Evolutionary conservation across 2,329 filamentous ascomycete species (phyloP).

Genomic region (Exutisphaerella laricina): DNA sequence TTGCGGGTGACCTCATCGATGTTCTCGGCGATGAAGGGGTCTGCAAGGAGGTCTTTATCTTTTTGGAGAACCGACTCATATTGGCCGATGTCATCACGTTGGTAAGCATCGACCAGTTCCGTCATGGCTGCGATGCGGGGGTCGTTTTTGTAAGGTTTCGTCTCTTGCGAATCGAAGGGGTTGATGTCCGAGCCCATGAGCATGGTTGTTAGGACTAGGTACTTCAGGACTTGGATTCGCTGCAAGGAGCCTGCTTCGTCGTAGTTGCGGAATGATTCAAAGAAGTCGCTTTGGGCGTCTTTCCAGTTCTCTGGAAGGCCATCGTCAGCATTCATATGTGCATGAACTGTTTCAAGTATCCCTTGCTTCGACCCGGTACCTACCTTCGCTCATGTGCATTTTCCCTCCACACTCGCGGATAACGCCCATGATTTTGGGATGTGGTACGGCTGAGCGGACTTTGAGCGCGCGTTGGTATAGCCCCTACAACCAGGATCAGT

Average conservation of each 20-base stretch:
- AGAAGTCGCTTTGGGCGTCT: slow-evolving; percentile 94
- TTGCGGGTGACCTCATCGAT: slow-evolving; percentile 98
- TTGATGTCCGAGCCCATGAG: slow-evolving; percentile 98
- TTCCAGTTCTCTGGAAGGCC: slow-evolving; percentile 77
- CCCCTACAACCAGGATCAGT: slow-evolving; percentile 40
- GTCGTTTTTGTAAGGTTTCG: slow-evolving; percentile 95
- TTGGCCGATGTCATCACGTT: slow-evolving; percentile 84
- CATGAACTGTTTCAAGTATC: slow-evolving; percentile 11
- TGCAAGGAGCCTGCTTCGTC: slow-evolving; percentile 96
- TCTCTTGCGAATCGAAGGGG: slow-evolving; percentile 97
- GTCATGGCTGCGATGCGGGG: slow-evolving; percentile 96
- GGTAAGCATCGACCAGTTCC: slow-evolving; percentile 91
- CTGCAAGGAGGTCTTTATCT: slow-evolving; percentile 82
- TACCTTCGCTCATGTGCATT: slow-evolving; percentile 96
- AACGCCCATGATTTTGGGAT: slow-evolving; percentile 98
- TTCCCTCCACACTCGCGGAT: slow-evolving; percentile 98
- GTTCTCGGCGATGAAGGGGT: slow-evolving; percentile 96
- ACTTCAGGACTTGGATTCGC: slow-evolving; percentile 95
- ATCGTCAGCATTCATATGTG: slow-evolving; percentile 20
- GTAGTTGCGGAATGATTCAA: slow-evolving; percentile 98
- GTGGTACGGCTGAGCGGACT: slow-evolving; percentile 93
- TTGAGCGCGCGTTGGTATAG: slow-evolving; percentile 87
- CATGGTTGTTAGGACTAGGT: slow-evolving; percentile 94
- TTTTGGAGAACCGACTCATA: slow-evolving; percentile 84
- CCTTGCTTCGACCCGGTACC: slow-evolving; percentile 28